Percentiles rank a stretch among this genome's conserved stretches.
Conservation (phyloP, 306 rosid species). For the Alnus glutinosa region DNA sequence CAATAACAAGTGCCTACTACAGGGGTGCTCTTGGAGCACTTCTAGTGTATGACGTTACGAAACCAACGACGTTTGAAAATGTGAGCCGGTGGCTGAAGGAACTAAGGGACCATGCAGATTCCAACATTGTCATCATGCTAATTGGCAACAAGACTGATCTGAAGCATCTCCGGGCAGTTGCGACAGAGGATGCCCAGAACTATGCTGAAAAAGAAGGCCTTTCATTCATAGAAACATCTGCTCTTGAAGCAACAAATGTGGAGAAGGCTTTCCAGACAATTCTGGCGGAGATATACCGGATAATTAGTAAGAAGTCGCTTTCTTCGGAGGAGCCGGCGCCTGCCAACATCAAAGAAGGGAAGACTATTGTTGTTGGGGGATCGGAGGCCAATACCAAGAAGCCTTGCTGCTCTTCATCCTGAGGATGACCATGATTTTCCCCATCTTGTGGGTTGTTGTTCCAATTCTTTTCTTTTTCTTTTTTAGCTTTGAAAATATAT, state of each 20-base stretch:
- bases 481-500: constrained; percentile 19
- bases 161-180: constrained; percentile 87
- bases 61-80: constrained; percentile 85
- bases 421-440: constrained; percentile 20
- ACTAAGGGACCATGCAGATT: constrained; percentile 89
- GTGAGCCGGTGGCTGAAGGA: constrained; percentile 94
- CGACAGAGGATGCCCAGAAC: constrained; percentile 83
- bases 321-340: constrained; percentile 52
- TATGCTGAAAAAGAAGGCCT: constrained; percentile 88
- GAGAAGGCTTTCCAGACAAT: constrained; percentile 92
- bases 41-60: constrained; percentile 78
- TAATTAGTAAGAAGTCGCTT: constrained; percentile 80
- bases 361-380: constrained; percentile 59
- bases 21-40: constrained; percentile 96
- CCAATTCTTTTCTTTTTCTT: constrained; percentile 13
- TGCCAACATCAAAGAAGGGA: constrained; percentile 63
- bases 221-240: constrained; percentile 91
- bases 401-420: constrained; percentile 80
- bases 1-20: constrained; percentile 92
- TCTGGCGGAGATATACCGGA: constrained; percentile 75
- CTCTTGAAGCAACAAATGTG: constrained; percentile 80
- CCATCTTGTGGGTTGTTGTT: constrained; percentile 24
- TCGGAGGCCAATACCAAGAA: constrained; percentile 56
- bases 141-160: constrained; percentile 92
- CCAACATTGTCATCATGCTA: constrained; percentile 84